Percentiles rank a stretch among this genome's conserved stretches.
These are phyloP conservation scores for Fraxinus angustifolia DNA, from an alignment of 305 asterid species.

Conservation along the genomic window DNA sequence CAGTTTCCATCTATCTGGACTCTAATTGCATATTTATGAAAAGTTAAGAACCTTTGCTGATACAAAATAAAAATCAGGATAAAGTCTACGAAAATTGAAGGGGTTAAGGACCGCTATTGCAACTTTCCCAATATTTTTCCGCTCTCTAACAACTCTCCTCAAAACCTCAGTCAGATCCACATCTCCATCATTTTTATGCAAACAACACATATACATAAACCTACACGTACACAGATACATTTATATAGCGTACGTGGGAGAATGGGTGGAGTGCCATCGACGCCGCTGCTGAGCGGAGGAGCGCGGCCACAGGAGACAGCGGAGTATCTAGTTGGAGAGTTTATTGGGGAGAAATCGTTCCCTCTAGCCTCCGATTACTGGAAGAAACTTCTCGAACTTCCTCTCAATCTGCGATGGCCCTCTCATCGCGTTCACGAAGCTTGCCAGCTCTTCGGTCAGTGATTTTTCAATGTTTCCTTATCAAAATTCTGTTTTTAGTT, in stretches of 20 bases:
- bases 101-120: neutral
- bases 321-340: constrained; percentile 69
- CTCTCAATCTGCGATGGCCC: constrained; percentile 82
- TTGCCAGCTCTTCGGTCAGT: constrained; percentile 68
- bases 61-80: too few species aligned
- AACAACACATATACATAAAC: constrained; percentile 2
- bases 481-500: neutral
- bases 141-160: constrained; percentile 31
- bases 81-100: too few species aligned
- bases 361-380: constrained; percentile 81
- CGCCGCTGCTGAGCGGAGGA: constrained; percentile 63
- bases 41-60: neutral
- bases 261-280: constrained; percentile 85
- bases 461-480: constrained; percentile 13
- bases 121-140: neutral
- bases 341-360: constrained; percentile 74
- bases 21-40: too few species aligned
- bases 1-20: neutral
- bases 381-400: constrained; percentile 84
- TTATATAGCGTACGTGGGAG: neutral
- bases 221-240: neutral
- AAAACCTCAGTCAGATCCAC: constrained; percentile 45
- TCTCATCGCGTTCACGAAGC: constrained; percentile 71
- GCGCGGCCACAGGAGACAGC: constrained; percentile 68
- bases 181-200: constrained; percentile 10